Evolutionary conservation across 139 green algal genomes (phyloP).

Genomic region (Coelastrella sp.): DNA sequence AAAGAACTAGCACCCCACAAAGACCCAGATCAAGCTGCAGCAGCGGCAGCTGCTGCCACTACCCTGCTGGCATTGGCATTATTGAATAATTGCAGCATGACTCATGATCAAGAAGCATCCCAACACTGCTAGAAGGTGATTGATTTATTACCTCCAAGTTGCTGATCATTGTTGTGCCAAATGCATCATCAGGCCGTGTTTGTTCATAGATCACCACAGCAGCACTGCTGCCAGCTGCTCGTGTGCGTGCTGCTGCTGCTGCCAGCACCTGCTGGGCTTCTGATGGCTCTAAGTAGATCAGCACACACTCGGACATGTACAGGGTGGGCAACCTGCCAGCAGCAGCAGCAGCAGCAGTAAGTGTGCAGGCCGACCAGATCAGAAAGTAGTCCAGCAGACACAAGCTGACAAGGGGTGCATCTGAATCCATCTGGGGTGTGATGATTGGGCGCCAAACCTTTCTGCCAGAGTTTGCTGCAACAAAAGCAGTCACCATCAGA

Average conservation of each 20-base stretch:
- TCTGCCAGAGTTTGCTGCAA: too few species aligned
- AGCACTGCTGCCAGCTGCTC: conserved; percentile 55
- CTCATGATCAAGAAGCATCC: too few species aligned
- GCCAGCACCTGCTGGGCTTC: conserved; percentile 71
- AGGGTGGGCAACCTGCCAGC: conserved; percentile 70
- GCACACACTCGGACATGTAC: conserved; percentile 90
- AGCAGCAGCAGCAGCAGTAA: neutral
- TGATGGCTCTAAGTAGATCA: conserved; percentile 89
- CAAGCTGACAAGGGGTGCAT: too few species aligned
- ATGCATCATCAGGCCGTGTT: conserved; percentile 87
- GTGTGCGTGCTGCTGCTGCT: neutral
- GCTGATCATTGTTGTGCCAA: conserved; percentile 90
- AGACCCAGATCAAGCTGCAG: too few species aligned
- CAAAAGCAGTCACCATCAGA: too few species aligned
- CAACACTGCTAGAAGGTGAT: neutral
- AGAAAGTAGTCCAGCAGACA: neutral
- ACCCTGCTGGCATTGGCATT: too few species aligned
- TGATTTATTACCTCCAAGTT: conserved; percentile 85
- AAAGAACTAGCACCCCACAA: too few species aligned
- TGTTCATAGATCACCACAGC: conserved; percentile 87
- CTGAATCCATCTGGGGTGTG: too few species aligned
- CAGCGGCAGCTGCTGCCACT: too few species aligned
- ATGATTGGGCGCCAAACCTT: too few species aligned
- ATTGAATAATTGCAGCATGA: too few species aligned
- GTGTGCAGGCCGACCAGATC: neutral